A percentile compares a stretch with the other conserved stretches of the same genome.
Conservation (phyloP, 345 rosid genomes). For the Physaria fendleri region DNA sequence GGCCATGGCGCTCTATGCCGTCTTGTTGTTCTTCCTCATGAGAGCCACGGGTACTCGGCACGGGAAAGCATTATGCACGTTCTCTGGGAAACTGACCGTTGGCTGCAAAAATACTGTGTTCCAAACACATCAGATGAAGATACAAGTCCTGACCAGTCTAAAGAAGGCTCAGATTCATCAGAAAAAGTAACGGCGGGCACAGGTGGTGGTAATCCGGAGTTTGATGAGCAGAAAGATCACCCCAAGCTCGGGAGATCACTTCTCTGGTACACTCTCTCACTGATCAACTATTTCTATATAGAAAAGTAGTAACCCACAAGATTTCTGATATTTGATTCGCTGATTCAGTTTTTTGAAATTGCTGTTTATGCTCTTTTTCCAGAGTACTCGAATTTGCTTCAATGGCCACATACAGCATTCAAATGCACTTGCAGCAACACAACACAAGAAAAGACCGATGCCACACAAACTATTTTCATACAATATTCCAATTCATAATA, state of each 20-base stretch:
- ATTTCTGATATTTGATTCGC: neutral
- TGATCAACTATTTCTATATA: neutral
- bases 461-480: neutral
- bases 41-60: conserved; percentile 94
- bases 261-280: conserved; percentile 22
- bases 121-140: conserved; percentile 45
- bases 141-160: conserved; percentile 32
- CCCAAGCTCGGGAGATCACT: conserved; percentile 46
- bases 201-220: conserved; percentile 62
- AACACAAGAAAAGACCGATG: neutral
- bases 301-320: neutral
- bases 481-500: neutral
- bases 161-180: conserved; percentile 36
- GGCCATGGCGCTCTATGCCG: conserved; percentile 95
- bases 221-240: conserved; percentile 30
- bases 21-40: conserved; percentile 81
- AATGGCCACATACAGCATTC: neutral
- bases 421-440: neutral
- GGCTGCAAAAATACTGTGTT: conserved; percentile 85
- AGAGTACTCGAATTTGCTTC: neutral
- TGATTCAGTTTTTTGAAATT: neutral
- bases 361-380: neutral
- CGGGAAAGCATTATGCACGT: conserved; percentile 98
- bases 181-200: conserved; percentile 40
- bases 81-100: conserved; percentile 96